Evolutionary conservation across 768 basidiomycete genomes (phyloP).

Genomic region (Tulasnella sp.): DNA sequence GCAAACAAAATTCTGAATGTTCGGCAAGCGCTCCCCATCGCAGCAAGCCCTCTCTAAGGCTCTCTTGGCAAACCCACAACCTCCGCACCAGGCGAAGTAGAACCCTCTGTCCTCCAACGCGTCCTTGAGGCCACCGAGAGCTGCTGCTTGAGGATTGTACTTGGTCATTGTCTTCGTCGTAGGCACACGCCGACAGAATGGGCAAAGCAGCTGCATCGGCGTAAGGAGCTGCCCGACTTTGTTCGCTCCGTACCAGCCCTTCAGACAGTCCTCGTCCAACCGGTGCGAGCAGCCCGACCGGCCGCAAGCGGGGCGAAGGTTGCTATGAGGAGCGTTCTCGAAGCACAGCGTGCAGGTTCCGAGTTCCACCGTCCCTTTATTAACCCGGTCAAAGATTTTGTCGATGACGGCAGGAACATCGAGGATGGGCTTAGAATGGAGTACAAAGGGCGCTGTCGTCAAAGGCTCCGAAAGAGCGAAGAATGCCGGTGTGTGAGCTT

Average conservation of each 20-base stretch:
- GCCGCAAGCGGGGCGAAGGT: conserved; percentile 42
- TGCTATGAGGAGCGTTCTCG: conserved; percentile 39
- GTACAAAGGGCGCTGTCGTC: conserved; percentile 5
- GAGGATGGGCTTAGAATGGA: conserved; percentile 37
- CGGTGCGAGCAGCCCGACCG: conserved; percentile 41
- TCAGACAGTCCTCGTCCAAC: conserved; percentile 41
- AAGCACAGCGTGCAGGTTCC: conserved; percentile 43
- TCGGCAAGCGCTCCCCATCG: conserved; percentile 38
- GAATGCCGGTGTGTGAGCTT: conserved; percentile 37
- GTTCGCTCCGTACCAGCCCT: conserved; percentile 43
- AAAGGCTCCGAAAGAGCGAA: conserved; percentile 35
- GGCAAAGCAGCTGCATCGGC: conserved; percentile 42
- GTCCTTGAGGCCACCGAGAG: conserved; percentile 40
- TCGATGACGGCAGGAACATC: conserved; percentile 30
- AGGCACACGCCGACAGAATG: conserved; percentile 43
- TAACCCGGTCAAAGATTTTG: conserved; percentile 39
- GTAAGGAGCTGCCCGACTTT: conserved; percentile 42
- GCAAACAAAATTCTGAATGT: conserved; percentile 38
- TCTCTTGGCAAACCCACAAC: conserved; percentile 41
- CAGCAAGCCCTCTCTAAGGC: conserved; percentile 40
- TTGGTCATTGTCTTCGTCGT: conserved; percentile 39
- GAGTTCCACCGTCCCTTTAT: conserved; percentile 40
- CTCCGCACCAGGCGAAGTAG: conserved; percentile 43
- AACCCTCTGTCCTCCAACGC: conserved; percentile 42
- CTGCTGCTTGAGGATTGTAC: conserved; percentile 39